Conservation (phyloP, 768 basidiomycete genomes). For the Tulasnella calospora region DNA sequence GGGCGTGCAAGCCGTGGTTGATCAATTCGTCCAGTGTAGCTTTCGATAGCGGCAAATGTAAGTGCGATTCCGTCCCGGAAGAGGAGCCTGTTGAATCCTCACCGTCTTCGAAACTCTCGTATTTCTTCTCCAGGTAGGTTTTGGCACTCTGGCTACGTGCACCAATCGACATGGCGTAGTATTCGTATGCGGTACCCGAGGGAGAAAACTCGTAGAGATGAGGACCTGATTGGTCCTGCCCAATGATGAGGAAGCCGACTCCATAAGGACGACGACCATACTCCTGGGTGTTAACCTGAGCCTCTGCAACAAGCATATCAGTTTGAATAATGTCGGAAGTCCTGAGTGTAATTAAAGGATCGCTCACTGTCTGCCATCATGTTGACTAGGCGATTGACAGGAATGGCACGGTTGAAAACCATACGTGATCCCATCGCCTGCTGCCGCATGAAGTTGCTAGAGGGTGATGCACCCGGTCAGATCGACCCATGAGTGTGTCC, state of each 20-base stretch:
- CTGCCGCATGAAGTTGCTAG: slow-evolving; percentile 98
- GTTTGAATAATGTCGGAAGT: neutral
- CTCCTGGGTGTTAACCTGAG: slow-evolving; percentile 97
- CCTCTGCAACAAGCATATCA: slow-evolving; percentile 53
- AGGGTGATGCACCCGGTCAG: neutral
- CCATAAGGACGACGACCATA: slow-evolving; percentile 97
- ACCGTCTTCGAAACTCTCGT: slow-evolving; percentile 82
- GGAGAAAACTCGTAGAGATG: slow-evolving; percentile 99
- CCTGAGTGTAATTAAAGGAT: slow-evolving; percentile 28
- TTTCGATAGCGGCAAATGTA: slow-evolving; percentile 35
- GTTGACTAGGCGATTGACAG: slow-evolving; percentile 88
- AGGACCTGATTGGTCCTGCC: slow-evolving; percentile 92
- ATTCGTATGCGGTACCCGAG: slow-evolving; percentile 94
- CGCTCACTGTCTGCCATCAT: slow-evolving; percentile 88
- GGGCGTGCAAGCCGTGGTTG: slow-evolving; percentile 87
- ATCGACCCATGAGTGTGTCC: neutral
- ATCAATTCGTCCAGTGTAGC: slow-evolving; percentile 83
- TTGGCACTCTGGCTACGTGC: slow-evolving; percentile 97
- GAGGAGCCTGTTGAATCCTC: slow-evolving; percentile 36
- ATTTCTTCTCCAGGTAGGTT: slow-evolving; percentile 95
- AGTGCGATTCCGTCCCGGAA: neutral
- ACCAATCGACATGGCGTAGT: slow-evolving; percentile 97
- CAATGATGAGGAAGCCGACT: slow-evolving; percentile 96
- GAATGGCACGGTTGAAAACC: slow-evolving; percentile 91
- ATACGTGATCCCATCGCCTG: slow-evolving; percentile 94